Evolutionary conservation across 169 alveolate genomes (phyloP).

Genomic region (Amoebophrya sp.): DNA sequence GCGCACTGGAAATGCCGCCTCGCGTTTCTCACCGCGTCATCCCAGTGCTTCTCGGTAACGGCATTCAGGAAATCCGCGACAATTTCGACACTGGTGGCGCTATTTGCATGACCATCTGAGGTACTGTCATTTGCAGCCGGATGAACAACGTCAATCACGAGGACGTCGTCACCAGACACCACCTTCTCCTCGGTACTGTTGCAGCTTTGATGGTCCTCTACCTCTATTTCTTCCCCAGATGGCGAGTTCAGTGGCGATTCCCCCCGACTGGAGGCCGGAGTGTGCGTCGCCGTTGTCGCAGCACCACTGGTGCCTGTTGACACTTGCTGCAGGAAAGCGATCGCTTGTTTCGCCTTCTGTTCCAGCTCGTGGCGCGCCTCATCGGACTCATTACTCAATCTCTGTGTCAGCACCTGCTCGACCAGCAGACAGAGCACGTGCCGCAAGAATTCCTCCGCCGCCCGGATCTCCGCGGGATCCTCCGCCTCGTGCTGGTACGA

Average conservation of each 20-base stretch:
- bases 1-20: not conserved
- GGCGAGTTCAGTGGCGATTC: not conserved
- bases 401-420: not conserved
- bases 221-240: not conserved
- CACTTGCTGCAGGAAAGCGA: not conserved
- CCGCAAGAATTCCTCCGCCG: not conserved
- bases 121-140: not conserved
- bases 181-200: not conserved
- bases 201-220: no score
- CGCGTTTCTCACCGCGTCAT: not conserved
- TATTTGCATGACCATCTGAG: no score
- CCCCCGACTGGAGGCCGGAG: not conserved
- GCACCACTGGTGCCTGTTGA: not conserved
- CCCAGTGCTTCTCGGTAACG: conserved; percentile 1
- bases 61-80: not conserved
- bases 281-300: not conserved
- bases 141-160: not conserved
- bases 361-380: no score
- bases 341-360: not conserved
- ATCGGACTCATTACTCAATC: no score
- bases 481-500: not conserved
- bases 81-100: not conserved
- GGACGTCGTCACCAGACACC: not conserved
- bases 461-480: not conserved
- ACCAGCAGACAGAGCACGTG: conserved; percentile 3